Evolutionary conservation across 1,284 basidiomycete species (phyloP).

Genomic region (Lentinus polychrous): DNA sequence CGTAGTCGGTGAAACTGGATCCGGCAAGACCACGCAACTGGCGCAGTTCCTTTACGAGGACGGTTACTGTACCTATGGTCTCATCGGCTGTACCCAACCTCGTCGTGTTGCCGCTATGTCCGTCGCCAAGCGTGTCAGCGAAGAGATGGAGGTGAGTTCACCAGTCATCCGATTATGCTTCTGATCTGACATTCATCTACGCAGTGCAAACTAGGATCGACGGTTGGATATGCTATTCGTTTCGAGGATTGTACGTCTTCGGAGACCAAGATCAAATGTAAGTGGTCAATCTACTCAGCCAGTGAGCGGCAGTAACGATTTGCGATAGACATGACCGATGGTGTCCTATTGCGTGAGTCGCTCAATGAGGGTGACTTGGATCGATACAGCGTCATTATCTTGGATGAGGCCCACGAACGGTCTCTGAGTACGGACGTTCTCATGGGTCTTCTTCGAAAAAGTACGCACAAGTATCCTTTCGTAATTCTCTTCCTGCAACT

Average conservation of each 20-base stretch:
- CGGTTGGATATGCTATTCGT: conserved; percentile 95
- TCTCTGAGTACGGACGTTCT: conserved; percentile 94
- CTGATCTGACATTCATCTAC: conserved; percentile 1
- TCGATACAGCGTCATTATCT: conserved; percentile 90
- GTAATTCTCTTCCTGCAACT: not conserved
- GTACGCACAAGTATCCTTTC: conserved; percentile 38
- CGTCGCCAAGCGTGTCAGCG: conserved; percentile 96
- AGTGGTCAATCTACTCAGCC: conserved; percentile 19
- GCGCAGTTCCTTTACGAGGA: conserved; percentile 94
- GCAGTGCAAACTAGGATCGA: conserved; percentile 79
- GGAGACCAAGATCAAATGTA: conserved; percentile 94
- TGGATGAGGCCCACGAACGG: conserved; percentile 96
- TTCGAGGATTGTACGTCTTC: conserved; percentile 95
- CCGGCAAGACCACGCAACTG: conserved; percentile 92
- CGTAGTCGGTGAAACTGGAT: conserved; percentile 94
- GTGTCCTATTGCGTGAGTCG: conserved; percentile 92
- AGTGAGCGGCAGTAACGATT: conserved; percentile 4
- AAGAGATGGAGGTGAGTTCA: conserved; percentile 75
- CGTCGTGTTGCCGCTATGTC: conserved; percentile 98
- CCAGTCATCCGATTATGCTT: not conserved
- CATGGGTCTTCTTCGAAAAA: conserved; percentile 93
- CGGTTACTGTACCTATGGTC: conserved; percentile 83
- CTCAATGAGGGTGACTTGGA: conserved; percentile 95
- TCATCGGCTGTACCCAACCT: conserved; percentile 95
- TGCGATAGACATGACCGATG: conserved; percentile 89